A percentile compares a stretch with the other conserved stretches of the same genome.
Evolutionary conservation across 306 rosid species (phyloP).

Genomic region (Canavalia gladiata): DNA sequence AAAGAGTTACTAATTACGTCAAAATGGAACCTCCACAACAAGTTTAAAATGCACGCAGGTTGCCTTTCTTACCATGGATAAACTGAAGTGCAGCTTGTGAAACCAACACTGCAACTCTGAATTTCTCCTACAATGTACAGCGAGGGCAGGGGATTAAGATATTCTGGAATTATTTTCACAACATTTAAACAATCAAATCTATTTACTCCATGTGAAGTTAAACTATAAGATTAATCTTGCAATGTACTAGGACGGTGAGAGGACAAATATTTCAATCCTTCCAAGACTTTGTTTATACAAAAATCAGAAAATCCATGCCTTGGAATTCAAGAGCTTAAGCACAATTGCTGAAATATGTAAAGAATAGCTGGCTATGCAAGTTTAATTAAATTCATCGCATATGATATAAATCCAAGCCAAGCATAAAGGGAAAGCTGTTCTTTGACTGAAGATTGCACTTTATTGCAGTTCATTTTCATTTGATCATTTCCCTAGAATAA

Average conservation of each 20-base stretch:
- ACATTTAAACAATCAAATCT: conserved; percentile 7
- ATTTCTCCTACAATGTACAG: conserved; percentile 79
- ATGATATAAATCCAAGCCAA: conserved; percentile 15
- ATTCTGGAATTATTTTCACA: conserved; percentile 8
- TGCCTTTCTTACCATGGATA: conserved; percentile 75
- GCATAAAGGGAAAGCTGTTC: not conserved
- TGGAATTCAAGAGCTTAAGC: conserved; percentile 20
- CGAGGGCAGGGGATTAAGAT: conserved; percentile 18
- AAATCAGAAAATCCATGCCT: conserved; percentile 27
- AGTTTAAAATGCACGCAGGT: conserved; percentile 14
- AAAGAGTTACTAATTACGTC: conserved; percentile 35
- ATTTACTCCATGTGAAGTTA: conserved; percentile 27
- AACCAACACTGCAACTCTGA: conserved; percentile 98
- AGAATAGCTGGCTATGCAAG: conserved; percentile 25
- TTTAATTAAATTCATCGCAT: conserved; percentile 10
- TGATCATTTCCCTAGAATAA: not conserved
- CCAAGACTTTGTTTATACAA: conserved; percentile 10
- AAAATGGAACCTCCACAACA: not conserved
- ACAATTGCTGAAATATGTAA: conserved; percentile 15
- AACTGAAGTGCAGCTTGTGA: conserved; percentile 99
- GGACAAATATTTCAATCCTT: conserved; percentile 33
- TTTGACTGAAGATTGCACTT: conserved; percentile 20
- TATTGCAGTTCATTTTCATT: not conserved
- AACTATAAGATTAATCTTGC: conserved; percentile 11
- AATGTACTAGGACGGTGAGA: conserved; percentile 3